These are phyloP conservation scores for Penicillium palitans DNA, from an alignment of 2,329 filamentous ascomycete species.

Conservation along the genomic window DNA sequence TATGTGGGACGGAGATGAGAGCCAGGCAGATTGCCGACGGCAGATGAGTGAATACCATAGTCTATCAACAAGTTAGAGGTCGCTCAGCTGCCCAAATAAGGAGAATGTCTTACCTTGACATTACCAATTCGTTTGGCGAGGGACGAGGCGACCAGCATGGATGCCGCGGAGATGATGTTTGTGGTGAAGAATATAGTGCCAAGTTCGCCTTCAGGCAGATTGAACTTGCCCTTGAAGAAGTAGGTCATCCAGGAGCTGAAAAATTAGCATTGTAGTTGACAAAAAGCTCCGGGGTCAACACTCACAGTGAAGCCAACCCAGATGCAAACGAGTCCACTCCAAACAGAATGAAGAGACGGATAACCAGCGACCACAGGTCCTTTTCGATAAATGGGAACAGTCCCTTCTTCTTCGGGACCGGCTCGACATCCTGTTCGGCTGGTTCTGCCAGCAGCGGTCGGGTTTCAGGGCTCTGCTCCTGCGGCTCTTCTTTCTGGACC, in stretches of 20 bases:
- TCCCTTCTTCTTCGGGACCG: slow-evolving; percentile 30
- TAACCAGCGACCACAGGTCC: slow-evolving; percentile 39
- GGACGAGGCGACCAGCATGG: slow-evolving; percentile 56
- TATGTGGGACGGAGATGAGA: slow-evolving; percentile 60
- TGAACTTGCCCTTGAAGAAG: slow-evolving; percentile 58
- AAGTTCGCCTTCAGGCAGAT: slow-evolving; percentile 53
- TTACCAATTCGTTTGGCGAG: slow-evolving; percentile 64
- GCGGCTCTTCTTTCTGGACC: slow-evolving; percentile 31
- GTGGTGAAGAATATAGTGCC: slow-evolving; percentile 56
- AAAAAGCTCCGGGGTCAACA: slow-evolving; percentile 28
- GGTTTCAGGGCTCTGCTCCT: slow-evolving; percentile 35
- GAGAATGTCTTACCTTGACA: slow-evolving; percentile 42
- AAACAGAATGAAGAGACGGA: slow-evolving; percentile 65
- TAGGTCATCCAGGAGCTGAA: slow-evolving; percentile 54
- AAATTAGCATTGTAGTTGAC: slow-evolving; percentile 31
- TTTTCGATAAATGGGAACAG: slow-evolving; percentile 60
- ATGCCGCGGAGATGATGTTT: slow-evolving; percentile 44
- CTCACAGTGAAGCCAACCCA: slow-evolving; percentile 65
- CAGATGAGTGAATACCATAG: slow-evolving; percentile 74
- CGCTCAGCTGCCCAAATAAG: neutral
- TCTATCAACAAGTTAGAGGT: slow-evolving; percentile 45
- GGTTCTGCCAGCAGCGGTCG: slow-evolving; percentile 35
- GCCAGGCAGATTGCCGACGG: slow-evolving; percentile 66
- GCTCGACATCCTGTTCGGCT: slow-evolving; percentile 10
- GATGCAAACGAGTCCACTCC: slow-evolving; percentile 69